Base-by-base conservation (phyloP, 768 basidiomycete genomes). In the Rhodosporidiobolus odoratus region DNA sequence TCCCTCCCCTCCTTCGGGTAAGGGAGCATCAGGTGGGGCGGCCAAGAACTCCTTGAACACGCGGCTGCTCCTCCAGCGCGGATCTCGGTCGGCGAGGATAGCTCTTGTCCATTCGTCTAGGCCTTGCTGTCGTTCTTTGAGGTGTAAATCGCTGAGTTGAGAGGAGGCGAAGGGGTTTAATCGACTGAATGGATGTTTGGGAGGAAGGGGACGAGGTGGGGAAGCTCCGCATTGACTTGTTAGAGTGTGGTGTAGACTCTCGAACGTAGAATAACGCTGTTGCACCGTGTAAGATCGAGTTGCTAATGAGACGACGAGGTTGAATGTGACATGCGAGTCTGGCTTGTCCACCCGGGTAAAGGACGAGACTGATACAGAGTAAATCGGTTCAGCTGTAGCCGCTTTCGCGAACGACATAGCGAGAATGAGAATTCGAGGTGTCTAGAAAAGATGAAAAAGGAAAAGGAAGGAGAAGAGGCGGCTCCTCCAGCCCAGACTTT, bases 251-350 rank as follows among this genome's bases (percentile, higher is more conserved):
- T 94, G 85, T 12, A 98, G 86, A 76, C 91, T 87, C 77, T 85
- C 87, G 81, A 98, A 98, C 81, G 96, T 92, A 52, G 91, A 93
- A 82, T 97, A 98, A 59, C 95, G 89, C 67, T 89, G 84, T 87
- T 89, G 90, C 84, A 96, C 90, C 66, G 89, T 86, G 93, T 94
- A 97, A 78, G 91, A 88, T 70, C 90, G 88, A 37, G 92, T 90
- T 65, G 91, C 87, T 10, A 92, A 92, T 75, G 89, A 86, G 75
- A 97, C 87, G 76, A 88, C 85, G 78, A 95, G 89, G 71, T 84
- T 84, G 81, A 89, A 95, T 75, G 89, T 90, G 66, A 84, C 84
- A 77, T 94, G 91, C n/a, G 86, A 81, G 76, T 59, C 60, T 4
- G 64, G 65, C n/a, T 35, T 38, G 25, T 21, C 56, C 2, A 59